Conservation (phyloP, 495 filamentous ascomycete species). For the Bathelium albidoporum region DNA sequence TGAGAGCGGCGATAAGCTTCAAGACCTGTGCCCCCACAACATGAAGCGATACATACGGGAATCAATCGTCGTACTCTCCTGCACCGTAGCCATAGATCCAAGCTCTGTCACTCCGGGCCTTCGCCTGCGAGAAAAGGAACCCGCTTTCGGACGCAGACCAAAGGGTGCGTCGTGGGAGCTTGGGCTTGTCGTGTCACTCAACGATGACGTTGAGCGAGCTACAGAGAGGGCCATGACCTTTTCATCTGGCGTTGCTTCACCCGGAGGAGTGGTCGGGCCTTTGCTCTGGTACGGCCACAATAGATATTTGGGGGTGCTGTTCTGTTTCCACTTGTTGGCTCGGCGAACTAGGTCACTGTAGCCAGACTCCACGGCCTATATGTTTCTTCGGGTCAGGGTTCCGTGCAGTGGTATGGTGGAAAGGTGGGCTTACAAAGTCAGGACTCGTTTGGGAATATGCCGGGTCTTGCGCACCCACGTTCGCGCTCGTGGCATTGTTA, state of each 20-base stretch:
- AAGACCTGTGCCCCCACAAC: slow-evolving; percentile 10
- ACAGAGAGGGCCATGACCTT: slow-evolving; percentile 23
- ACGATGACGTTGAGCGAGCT: slow-evolving; percentile 23
- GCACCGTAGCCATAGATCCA: slow-evolving; percentile 57
- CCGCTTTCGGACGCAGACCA: slow-evolving; percentile 15
- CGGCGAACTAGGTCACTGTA: slow-evolving; percentile 1
- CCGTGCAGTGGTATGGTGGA: not conserved
- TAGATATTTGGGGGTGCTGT: not conserved
- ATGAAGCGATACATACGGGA: slow-evolving; percentile 50
- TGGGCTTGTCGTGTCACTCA: slow-evolving; percentile 23
- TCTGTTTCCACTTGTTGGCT: not conserved
- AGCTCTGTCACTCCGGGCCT: slow-evolving; percentile 56
- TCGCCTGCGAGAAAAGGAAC: slow-evolving; percentile 38
- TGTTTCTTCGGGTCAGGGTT: not conserved
- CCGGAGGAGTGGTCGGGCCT: not conserved
- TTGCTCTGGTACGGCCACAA: not conserved
- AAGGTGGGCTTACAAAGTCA: not conserved
- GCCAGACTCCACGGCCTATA: not conserved
- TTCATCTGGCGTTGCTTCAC: slow-evolving; percentile 8
- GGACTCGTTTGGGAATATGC: not conserved
- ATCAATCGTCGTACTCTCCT: slow-evolving; percentile 53
- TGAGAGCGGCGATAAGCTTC: slow-evolving; percentile 19
- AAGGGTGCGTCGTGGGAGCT: slow-evolving; percentile 11
- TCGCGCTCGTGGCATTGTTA: not conserved
- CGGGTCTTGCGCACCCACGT: not conserved